These are phyloP conservation scores for Sporothrix inflata DNA, from an alignment of 2,329 filamentous ascomycete species.

Conservation along the genomic window DNA sequence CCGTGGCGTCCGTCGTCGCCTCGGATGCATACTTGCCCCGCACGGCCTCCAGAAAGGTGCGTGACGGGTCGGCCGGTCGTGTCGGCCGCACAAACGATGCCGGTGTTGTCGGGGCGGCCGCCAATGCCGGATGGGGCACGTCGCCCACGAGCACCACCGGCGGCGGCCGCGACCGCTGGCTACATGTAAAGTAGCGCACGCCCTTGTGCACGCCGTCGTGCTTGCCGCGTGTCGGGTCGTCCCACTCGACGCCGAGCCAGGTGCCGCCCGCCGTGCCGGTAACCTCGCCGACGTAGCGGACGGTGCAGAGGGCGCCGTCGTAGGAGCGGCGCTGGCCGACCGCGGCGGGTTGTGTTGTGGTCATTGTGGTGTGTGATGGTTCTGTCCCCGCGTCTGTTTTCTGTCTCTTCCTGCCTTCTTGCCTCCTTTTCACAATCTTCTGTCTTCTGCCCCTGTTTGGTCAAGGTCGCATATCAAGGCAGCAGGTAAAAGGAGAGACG, in stretches of 20 bases:
- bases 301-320: conserved; percentile 75
- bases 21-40: conserved; percentile 81
- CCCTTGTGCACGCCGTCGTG: conserved; percentile 85
- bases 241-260: conserved; percentile 98
- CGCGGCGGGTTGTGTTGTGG: conserved; percentile 45
- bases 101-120: conserved; percentile 43
- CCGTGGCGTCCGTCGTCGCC: conserved; percentile 39
- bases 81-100: conserved; percentile 87
- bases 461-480: conserved; percentile 14
- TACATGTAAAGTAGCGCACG: conserved; percentile 81
- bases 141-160: conserved; percentile 17
- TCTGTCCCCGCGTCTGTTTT: too few species aligned
- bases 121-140: background rate
- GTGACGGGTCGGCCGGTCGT: conserved; percentile 67
- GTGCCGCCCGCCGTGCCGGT: conserved; percentile 74
- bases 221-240: conserved; percentile 83
- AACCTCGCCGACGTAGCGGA: conserved; percentile 80
- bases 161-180: conserved; percentile 34
- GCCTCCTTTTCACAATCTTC: background rate
- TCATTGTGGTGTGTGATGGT: background rate
- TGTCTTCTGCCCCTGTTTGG: background rate
- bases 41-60: conserved; percentile 78
- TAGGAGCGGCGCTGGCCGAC: conserved; percentile 81
- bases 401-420: background rate
- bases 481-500: conserved; percentile 7